Percentiles rank a stretch among this genome's conserved stretches.
phyloP scores from a whole-genome alignment of 148 eudicot genomes.

The Fagopyrum esculentum region DNA sequence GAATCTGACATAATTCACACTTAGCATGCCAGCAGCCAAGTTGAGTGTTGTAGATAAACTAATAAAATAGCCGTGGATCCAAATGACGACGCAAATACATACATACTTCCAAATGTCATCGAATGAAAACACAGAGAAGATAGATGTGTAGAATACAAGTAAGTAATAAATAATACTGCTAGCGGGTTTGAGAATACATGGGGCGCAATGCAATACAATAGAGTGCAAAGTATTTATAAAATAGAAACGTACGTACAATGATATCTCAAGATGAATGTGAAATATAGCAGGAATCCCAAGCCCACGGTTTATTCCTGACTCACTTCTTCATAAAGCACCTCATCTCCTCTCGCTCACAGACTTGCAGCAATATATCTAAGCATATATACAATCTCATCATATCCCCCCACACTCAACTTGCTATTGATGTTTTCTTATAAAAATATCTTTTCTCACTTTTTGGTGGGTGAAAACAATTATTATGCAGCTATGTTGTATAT shows the following conservation, averaged over 20 bases:
- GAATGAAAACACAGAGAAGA: background rate
- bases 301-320: slow-evolving; percentile 12
- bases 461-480: slow-evolving; percentile 8
- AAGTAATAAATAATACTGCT: background rate
- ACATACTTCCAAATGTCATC: background rate
- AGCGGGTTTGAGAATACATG: background rate
- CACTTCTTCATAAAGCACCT: background rate
- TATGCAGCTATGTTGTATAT: background rate
- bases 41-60: background rate
- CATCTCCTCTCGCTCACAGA: background rate
- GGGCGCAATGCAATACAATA: background rate
- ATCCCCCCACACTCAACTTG: background rate
- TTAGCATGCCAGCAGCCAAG: background rate
- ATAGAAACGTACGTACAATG: background rate
- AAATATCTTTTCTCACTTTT: background rate
- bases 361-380: background rate
- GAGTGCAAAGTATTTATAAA: background rate
- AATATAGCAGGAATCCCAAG: background rate
- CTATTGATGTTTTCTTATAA: background rate
- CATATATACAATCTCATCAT: background rate
- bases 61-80: background rate
- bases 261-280: slow-evolving; percentile 9
- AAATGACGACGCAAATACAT: background rate
- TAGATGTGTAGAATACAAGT: background rate
- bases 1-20: too few species aligned